Conservation (phyloP, 805 yeast species). For the Zygotorulaspora danielsina region DNA sequence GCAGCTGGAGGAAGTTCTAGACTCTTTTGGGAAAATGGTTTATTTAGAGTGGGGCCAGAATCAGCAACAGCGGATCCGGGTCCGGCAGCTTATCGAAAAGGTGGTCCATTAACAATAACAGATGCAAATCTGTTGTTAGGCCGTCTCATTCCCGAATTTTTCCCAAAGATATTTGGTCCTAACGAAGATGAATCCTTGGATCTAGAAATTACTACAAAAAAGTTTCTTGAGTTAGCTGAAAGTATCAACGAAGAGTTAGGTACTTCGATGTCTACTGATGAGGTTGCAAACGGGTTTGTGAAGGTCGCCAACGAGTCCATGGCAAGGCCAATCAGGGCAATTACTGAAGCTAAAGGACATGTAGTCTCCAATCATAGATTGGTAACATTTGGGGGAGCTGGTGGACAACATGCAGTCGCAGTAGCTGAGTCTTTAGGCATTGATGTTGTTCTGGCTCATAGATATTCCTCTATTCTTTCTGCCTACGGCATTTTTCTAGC, state of each 20-base stretch:
- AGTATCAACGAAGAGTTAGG: slow-evolving; percentile 48
- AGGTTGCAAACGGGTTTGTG: slow-evolving; percentile 76
- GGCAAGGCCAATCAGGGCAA: slow-evolving; percentile 84
- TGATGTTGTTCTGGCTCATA: slow-evolving; percentile 63
- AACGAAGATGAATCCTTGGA: slow-evolving; percentile 70
- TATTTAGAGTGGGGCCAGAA: slow-evolving; percentile 81
- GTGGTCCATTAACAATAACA: slow-evolving; percentile 79
- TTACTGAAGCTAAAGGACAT: slow-evolving; percentile 83
- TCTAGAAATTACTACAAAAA: slow-evolving; percentile 43
- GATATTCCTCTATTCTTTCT: slow-evolving; percentile 76
- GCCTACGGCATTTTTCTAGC: slow-evolving; percentile 89
- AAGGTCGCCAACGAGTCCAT: slow-evolving; percentile 82
- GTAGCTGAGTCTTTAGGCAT: slow-evolving; percentile 72
- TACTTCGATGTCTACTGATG: slow-evolving; percentile 48
- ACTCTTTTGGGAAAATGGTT: slow-evolving; percentile 61
- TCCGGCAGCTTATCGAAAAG: slow-evolving; percentile 81
- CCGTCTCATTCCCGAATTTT: slow-evolving; percentile 64
- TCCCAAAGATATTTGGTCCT: slow-evolving; percentile 82
- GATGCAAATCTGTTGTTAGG: slow-evolving; percentile 78
- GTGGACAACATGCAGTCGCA: slow-evolving; percentile 84
- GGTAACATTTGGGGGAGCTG: slow-evolving; percentile 90
- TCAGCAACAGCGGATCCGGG: slow-evolving; percentile 88
- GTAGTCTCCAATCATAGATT: slow-evolving; percentile 59
- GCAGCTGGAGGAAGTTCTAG: slow-evolving; percentile 86
- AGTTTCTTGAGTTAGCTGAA: slow-evolving; percentile 52